Percentiles rank a stretch among this genome's conserved stretches.
These are phyloP conservation scores for Porogramme epimiltina DNA, from an alignment of 1,284 basidiomycete species.

Conservation along the genomic window DNA sequence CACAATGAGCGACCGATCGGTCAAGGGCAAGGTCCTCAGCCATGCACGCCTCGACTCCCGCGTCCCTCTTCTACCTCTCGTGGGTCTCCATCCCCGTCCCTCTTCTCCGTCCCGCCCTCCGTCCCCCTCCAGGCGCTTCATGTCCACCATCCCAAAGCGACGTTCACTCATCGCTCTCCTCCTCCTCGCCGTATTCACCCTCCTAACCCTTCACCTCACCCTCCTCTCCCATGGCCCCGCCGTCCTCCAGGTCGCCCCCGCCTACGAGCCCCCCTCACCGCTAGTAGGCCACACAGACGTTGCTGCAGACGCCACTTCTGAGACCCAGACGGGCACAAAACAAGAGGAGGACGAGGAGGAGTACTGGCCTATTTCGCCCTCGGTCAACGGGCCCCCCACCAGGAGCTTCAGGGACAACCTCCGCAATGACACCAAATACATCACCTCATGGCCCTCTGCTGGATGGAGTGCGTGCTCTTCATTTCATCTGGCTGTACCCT, in stretches of 20 bases:
- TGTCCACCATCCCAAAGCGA: slow-evolving; percentile 21
- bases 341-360: slow-evolving; percentile 29
- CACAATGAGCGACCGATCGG: no score
- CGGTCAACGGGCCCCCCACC: slow-evolving; percentile 52
- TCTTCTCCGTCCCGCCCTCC: slow-evolving; percentile 12
- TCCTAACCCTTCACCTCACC: slow-evolving; percentile 31
- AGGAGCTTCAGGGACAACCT: slow-evolving; percentile 60
- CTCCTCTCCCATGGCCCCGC: slow-evolving; percentile 4
- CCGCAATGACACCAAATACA: slow-evolving; percentile 57
- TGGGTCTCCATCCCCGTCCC: slow-evolving; percentile 16
- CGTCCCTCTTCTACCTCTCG: slow-evolving; percentile 29
- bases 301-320: neutral
- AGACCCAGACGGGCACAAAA: slow-evolving; percentile 4
- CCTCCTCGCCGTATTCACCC: slow-evolving; percentile 36
- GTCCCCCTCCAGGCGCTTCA: slow-evolving; percentile 11
- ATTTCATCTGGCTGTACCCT: neutral
- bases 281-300: neutral
- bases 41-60: slow-evolving; percentile 29
- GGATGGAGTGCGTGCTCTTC: slow-evolving; percentile 60
- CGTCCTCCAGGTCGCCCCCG: neutral
- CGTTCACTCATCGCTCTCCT: slow-evolving; percentile 28
- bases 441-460: slow-evolving; percentile 69
- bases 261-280: slow-evolving; percentile 25
- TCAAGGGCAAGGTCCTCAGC: neutral
- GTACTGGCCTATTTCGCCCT: slow-evolving; percentile 25